Evolutionary conservation across 2,329 filamentous ascomycete species (phyloP).

Genomic region (Stemphylium vesicarium): DNA sequence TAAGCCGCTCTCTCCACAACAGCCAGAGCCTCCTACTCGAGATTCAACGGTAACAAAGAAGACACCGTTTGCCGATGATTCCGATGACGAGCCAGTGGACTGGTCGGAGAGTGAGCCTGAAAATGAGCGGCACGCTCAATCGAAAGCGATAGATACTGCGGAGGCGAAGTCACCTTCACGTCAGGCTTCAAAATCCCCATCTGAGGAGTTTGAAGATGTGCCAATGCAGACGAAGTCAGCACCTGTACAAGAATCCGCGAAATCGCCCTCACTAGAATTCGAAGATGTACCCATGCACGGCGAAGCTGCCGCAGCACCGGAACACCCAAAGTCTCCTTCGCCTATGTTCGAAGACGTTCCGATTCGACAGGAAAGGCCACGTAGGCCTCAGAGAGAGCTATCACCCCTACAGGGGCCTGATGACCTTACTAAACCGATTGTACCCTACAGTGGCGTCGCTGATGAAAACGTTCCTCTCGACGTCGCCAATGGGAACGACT

Average conservation of each 20-base stretch:
- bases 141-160: neutral
- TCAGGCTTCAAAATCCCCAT: conserved; percentile 47
- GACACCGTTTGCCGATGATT: conserved; percentile 35
- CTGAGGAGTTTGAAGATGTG: conserved; percentile 60
- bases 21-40: conserved; percentile 28
- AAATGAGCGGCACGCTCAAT: conserved; percentile 17
- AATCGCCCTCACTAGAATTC: conserved; percentile 58
- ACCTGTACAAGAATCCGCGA: conserved; percentile 24
- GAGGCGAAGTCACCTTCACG: conserved; percentile 38
- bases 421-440: conserved; percentile 37
- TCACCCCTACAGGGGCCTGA: conserved; percentile 40
- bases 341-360: conserved; percentile 61
- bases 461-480: conserved; percentile 37
- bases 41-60: conserved; percentile 25
- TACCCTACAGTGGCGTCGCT: conserved; percentile 40
- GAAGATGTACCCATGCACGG: conserved; percentile 54
- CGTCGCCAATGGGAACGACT: conserved; percentile 35
- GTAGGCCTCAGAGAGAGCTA: conserved; percentile 24
- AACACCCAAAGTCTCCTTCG: conserved; percentile 50
- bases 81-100: conserved; percentile 52
- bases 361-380: conserved; percentile 22
- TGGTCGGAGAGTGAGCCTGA: conserved; percentile 62
- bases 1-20: conserved; percentile 26
- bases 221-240: conserved; percentile 17
- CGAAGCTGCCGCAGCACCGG: conserved; percentile 9